These are phyloP conservation scores for Botrytis galanthina DNA, from an alignment of 2,329 filamentous ascomycete species.

Conservation along the genomic window DNA sequence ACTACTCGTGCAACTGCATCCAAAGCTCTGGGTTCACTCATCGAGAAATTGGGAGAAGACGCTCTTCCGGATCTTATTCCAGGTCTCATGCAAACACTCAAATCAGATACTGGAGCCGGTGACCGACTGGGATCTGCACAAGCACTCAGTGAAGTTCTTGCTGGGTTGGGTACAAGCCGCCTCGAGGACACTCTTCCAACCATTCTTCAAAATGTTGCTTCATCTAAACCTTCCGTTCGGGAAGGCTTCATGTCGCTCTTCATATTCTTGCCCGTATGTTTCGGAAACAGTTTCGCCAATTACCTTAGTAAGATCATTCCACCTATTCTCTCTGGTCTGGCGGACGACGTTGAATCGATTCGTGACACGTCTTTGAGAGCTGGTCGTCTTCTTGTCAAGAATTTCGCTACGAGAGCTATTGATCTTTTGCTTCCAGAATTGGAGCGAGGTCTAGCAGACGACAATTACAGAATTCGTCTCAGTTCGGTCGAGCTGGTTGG, in stretches of 20 bases:
- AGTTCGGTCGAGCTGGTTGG: slow-evolving; percentile 97
- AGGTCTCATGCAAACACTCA: slow-evolving; percentile 94
- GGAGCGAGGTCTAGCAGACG: slow-evolving; percentile 93
- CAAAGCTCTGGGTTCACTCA: slow-evolving; percentile 90
- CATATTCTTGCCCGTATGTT: slow-evolving; percentile 98
- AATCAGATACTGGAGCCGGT: slow-evolving; percentile 93
- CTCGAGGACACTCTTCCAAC: slow-evolving; percentile 95
- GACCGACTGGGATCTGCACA: slow-evolving; percentile 95
- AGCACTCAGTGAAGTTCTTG: slow-evolving; percentile 92
- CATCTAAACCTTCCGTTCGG: slow-evolving; percentile 82
- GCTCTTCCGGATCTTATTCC: slow-evolving; percentile 95
- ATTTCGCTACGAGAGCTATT: slow-evolving; percentile 92
- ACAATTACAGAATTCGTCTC: slow-evolving; percentile 95
- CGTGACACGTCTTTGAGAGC: slow-evolving; percentile 94
- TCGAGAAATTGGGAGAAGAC: slow-evolving; percentile 97
- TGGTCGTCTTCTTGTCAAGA: slow-evolving; percentile 93
- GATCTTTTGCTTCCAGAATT: slow-evolving; percentile 92
- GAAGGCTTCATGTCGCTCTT: slow-evolving; percentile 99
- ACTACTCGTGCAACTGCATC: slow-evolving; percentile 95
- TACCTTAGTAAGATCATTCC: slow-evolving; percentile 96
- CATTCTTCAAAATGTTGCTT: slow-evolving; percentile 93
- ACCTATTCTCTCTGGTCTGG: slow-evolving; percentile 87
- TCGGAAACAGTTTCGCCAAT: slow-evolving; percentile 96
- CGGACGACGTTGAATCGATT: slow-evolving; percentile 94
- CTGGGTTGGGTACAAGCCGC: slow-evolving; percentile 85